Evolutionary conservation across 805 yeast genomes (phyloP), one percentile per base, ranked within the genome.

Genomic region (Metschnikowia chrysomelidarum): DNA sequence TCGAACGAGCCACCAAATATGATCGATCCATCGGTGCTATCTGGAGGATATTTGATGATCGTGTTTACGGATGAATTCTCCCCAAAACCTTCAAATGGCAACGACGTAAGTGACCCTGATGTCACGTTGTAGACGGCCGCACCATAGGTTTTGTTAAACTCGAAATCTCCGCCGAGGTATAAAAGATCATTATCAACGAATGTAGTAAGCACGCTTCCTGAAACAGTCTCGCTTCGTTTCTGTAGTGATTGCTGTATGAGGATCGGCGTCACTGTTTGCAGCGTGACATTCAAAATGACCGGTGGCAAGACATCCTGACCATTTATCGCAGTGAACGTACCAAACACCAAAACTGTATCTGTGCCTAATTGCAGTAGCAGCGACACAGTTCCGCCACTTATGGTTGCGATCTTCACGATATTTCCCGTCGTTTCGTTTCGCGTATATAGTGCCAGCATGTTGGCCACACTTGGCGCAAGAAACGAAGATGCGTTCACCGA

Each of bases 111-210:
- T 2, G 57, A 20, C 14, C 67, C 48, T 3, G 71, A 47, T 0
- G 71, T 45, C 11, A 62, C 51, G 57, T 86, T 71, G 70, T 86
- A 91, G 4, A 78, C 60, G 7, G 84, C 80, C 0, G 76, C 83
- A 32, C 87, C 82, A 46, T 67, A 51, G 6, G 79, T 67, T 29
- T 62, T 56, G 37, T 75, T 67, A 54, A 67, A 79, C 5, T 68
- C 55, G 46, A 91, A 76, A 40, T 75, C 70, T 14, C 98, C 98
- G 7, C 97, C 98, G 31, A 86, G 72, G 51, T 85, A 87, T 0
- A 87, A 71, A 15, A 75, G 37, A 15, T 72, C 59, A 21, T 60
- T 56, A 28, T 65, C 69, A 2, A 58, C 80, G 32, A 49, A 56
- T 4, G 67, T 49, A n/a, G 66, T 55, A 18, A 50, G 53, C 11